Base-by-base conservation (phyloP, 1,139 yeast species). In the Saccharomyces hybrid region DNA sequence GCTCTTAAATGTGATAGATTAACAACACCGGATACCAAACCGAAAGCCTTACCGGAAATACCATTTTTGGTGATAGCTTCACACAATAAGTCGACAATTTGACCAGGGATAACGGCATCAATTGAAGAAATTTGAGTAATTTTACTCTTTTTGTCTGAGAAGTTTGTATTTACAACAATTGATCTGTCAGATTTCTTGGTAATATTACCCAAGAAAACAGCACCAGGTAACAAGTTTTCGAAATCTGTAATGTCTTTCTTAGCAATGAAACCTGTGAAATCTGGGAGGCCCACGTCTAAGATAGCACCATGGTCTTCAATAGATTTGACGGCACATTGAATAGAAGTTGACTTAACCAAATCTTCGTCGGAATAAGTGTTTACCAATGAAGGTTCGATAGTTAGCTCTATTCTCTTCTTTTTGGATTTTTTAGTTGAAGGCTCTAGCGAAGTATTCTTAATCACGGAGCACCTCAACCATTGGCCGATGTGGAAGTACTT, bases 241-340 rank as follows among this genome's bases (percentile, higher is more conserved):
- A 70, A 60, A 6, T 68, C 63, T 47, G 69, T 66, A 42, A 77
- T 70, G 58, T 85, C 91, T 63, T 84, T 86, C 64, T 82, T 83
- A 2, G 96, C 80, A 56, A 93, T 76, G 71, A 93, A 93, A 0
- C 96, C 98, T 21, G 82, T 72, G n/a, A 78, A 58, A 8, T 71
- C 74, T 12, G 75, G 71, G 54, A 77, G 73, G 24, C 97, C 97
- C 31, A 87, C 71, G 63, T 84, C 86, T 52, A 91, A 73, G 56
- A 88, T 81, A 14, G 83, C 78, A 71, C 99, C 99, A 67, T 88
- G 96, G 66, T 93, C 99, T 76, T 93, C 98, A 26, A 88, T 73
- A 52, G 95, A 86, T 57, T 77, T 78, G 19, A 93, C 83, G 1
- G 89, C 77, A 29, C 84, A 90, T 72, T 93, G 99, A 2, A 93